phyloP scores from a whole-genome alignment of 352 stramenopile species.

The Globisporangium paroecandrum region DNA sequence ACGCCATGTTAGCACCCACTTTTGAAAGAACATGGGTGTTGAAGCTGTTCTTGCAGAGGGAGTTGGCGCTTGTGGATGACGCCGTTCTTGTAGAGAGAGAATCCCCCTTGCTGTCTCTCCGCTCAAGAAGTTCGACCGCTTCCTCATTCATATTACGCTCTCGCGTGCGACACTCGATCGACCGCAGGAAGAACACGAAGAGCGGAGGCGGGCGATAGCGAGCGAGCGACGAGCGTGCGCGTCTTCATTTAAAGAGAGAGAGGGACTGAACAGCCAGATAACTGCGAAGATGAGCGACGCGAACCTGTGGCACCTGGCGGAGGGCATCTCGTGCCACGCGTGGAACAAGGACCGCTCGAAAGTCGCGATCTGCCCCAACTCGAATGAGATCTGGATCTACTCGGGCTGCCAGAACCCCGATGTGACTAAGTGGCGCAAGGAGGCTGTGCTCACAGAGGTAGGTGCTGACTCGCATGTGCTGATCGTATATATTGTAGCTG shows the following conservation, averaged over 20 bases:
- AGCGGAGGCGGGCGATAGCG: background rate
- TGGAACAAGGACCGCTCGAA: slow-evolving; percentile 91
- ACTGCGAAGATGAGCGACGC: slow-evolving; percentile 35
- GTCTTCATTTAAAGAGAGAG: background rate
- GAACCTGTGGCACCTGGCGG: slow-evolving; percentile 71
- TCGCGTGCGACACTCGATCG: slow-evolving; percentile 13
- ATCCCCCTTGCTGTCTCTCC: slow-evolving; percentile 10
- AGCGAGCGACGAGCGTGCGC: background rate
- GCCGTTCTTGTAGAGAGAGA: slow-evolving; percentile 32
- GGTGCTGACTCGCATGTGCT: background rate
- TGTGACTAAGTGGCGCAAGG: slow-evolving; percentile 78
- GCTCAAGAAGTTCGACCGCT: background rate
- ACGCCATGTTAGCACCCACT: too few species aligned
- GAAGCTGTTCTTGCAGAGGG: slow-evolving; percentile 22
- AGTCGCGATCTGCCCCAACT: slow-evolving; percentile 89
- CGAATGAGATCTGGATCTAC: slow-evolving; percentile 93
- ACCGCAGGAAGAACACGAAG: background rate
- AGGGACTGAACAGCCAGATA: slow-evolving; percentile 5
- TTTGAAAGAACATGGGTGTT: too few species aligned
- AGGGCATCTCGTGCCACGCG: slow-evolving; percentile 89
- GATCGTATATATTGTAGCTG: background rate
- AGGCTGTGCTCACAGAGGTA: slow-evolving; percentile 78
- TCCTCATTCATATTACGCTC: slow-evolving; percentile 3
- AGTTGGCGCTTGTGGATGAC: background rate
- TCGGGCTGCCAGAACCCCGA: slow-evolving; percentile 76